Evolutionary conservation across 108 stramenopile genomes (phyloP).

Genomic region (Cafeteria roenbergensis): DNA sequence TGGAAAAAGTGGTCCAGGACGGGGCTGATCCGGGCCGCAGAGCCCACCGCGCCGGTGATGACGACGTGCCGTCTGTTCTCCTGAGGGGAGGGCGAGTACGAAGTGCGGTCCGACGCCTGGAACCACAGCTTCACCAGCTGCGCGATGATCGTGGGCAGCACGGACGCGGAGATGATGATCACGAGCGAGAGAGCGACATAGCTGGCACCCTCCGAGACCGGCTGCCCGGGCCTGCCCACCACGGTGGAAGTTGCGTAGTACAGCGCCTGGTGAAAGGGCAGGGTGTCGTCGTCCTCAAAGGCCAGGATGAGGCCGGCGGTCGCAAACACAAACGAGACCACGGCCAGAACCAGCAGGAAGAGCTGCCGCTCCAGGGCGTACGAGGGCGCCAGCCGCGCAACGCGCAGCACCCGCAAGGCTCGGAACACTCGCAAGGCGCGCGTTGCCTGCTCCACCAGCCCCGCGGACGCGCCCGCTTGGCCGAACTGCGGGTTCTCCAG

Average conservation of each 20-base stretch:
- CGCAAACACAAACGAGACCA: not conserved
- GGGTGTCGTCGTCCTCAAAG: not conserved
- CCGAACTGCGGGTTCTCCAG: not conserved
- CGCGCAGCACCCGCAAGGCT: not conserved
- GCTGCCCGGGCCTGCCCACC: not conserved
- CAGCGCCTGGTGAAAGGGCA: not conserved
- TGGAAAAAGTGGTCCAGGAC: not conserved
- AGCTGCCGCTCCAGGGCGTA: conserved; percentile 1
- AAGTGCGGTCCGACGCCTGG: not conserved
- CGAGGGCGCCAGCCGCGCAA: conserved; percentile 5
- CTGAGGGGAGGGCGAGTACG: not conserved
- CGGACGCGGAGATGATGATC: not conserved
- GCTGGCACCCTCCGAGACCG: not conserved
- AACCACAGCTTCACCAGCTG: not conserved
- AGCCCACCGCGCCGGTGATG: not conserved
- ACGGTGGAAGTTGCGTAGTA: not conserved
- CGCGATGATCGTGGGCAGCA: not conserved
- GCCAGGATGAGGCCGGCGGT: not conserved
- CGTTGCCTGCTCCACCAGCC: not conserved
- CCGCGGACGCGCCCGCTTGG: no score
- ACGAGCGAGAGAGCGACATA: not conserved
- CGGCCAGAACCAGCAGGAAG: not conserved
- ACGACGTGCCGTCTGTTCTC: not conserved
- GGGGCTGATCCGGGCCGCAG: not conserved
- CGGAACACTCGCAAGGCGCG: conserved; percentile 5